Percentiles rank a stretch among this genome's conserved stretches.
Conservation (phyloP, 768 basidiomycete species). For the Trametes sanguinea region DNA sequence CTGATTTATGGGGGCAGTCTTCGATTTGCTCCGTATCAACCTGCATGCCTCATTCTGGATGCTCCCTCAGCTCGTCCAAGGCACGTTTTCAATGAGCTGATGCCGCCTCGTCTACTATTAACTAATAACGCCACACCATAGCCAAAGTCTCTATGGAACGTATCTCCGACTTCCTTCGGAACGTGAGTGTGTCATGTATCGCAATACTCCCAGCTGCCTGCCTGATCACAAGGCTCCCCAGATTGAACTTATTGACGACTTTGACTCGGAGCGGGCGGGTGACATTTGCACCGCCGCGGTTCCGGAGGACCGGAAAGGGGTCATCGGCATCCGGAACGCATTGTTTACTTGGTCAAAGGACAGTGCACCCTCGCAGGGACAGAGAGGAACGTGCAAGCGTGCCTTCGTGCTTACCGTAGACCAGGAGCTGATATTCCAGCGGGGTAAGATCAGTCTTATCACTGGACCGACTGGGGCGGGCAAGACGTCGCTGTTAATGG, state of each 20-base stretch:
- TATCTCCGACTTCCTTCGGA: conserved; percentile 42
- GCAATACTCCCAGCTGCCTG: neutral
- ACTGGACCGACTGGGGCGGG: conserved; percentile 58
- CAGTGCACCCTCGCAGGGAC: neutral
- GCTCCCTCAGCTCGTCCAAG: conserved; percentile 5
- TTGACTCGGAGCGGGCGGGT: neutral
- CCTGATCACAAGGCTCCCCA: neutral
- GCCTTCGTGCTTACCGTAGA: conserved; percentile 51
- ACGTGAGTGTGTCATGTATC: conserved; percentile 16
- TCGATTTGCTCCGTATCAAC: conserved; percentile 20
- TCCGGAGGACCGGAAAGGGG: conserved; percentile 6
- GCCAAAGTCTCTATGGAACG: conserved; percentile 44
- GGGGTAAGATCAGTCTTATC: conserved; percentile 53
- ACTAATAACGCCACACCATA: neutral
- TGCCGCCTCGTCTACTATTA: too few species aligned
- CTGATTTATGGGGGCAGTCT: neutral
- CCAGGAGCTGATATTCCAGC: conserved; percentile 53
- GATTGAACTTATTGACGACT: conserved; percentile 26
- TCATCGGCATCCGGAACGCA: conserved; percentile 22
- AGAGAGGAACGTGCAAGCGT: conserved; percentile 27
- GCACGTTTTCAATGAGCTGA: neutral
- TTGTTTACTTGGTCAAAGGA: conserved; percentile 23
- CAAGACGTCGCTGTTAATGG: conserved; percentile 55
- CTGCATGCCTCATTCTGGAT: neutral
- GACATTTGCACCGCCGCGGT: neutral